These are phyloP conservation scores for Sporobolus alterniflorus DNA, from an alignment of 202 grass and related monocot species.

Conservation along the genomic window DNA sequence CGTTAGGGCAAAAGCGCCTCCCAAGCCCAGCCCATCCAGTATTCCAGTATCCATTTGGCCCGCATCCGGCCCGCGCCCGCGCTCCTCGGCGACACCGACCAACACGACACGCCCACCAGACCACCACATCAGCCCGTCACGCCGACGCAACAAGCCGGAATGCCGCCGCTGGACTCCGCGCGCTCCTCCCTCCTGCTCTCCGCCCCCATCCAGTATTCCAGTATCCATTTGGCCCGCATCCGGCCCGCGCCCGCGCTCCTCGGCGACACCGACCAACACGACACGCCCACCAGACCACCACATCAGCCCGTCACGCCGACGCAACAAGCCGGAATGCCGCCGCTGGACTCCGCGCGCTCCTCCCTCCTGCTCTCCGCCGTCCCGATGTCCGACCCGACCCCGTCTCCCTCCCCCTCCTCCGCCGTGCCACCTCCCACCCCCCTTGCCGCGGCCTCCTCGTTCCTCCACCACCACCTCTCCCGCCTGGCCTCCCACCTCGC, in stretches of 20 bases:
- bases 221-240: neutral
- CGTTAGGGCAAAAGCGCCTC: no score
- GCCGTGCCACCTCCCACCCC: conserved; percentile 45
- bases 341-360: conserved; percentile 31
- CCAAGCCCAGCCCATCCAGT: neutral
- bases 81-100: conserved; percentile 22
- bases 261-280: conserved; percentile 19
- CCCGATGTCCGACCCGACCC: conserved; percentile 43
- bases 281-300: neutral
- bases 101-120: no score
- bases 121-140: neutral
- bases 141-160: conserved; percentile 29
- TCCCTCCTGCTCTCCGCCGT: conserved; percentile 70
- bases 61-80: neutral
- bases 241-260: neutral
- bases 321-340: conserved; percentile 45
- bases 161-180: conserved; percentile 38
- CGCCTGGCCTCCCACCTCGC: conserved; percentile 59
- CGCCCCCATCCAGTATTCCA: neutral
- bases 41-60: neutral
- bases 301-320: neutral
- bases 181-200: conserved; percentile 67
- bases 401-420: neutral
- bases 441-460: conserved; percentile 64
- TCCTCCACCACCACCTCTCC: conserved; percentile 76